Conservation (phyloP, 495 filamentous ascomycete genomes). For the Xylaria scruposa region DNA sequence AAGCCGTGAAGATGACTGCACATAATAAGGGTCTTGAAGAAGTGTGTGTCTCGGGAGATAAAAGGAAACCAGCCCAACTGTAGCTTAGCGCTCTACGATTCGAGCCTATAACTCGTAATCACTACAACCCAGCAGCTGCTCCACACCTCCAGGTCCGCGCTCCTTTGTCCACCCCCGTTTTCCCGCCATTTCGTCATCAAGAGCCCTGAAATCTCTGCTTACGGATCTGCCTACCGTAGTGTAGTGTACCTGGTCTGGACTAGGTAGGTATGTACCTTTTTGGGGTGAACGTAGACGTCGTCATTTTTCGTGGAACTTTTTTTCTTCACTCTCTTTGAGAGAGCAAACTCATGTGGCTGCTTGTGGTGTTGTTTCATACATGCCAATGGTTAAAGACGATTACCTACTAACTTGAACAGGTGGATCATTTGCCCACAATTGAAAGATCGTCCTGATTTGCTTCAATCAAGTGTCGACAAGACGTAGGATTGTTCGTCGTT, state of each 20-base stretch:
- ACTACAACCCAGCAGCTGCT: background rate
- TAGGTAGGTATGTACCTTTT: background rate
- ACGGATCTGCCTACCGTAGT: conserved; percentile 20
- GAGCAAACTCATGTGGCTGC: background rate
- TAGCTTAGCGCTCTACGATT: background rate
- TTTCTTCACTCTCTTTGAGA: background rate
- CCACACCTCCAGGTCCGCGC: conserved; percentile 9
- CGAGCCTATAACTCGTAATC: background rate
- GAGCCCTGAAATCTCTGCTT: conserved; percentile 28
- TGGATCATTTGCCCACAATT: background rate
- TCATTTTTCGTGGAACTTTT: background rate
- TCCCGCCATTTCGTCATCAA: conserved; percentile 29
- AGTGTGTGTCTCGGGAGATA: background rate
- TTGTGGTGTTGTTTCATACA: background rate
- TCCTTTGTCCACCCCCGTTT: background rate
- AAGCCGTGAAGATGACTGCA: background rate
- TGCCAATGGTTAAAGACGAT: too few relatives aligned
- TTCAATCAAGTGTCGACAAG: conserved; percentile 15
- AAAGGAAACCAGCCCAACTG: background rate
- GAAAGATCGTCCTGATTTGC: conserved; percentile 4
- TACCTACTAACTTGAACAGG: background rate
- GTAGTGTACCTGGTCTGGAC: background rate
- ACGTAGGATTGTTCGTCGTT: conserved; percentile 19
- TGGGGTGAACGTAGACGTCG: conserved; percentile 5
- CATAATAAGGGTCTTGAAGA: conserved; percentile 8